A percentile compares a stretch with the other conserved stretches of the same genome.
phyloP scores from a whole-genome alignment of 805 yeast genomes.

The Pichia nanzhaoensis region DNA sequence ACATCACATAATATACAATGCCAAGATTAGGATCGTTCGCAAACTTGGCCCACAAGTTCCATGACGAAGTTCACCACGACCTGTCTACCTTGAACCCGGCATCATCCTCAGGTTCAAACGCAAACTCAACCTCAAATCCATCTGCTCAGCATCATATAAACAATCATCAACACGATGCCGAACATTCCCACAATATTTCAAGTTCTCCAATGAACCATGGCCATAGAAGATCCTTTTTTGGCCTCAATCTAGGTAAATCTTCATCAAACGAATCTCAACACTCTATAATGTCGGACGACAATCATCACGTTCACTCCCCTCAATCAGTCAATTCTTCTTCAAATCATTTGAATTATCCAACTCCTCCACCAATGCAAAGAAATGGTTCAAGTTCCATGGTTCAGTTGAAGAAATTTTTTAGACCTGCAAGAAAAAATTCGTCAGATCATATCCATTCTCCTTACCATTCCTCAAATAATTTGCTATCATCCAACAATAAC shows the following conservation, averaged over 20 bases:
- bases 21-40: slow-evolving; percentile 25
- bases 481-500: background rate
- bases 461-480: too few relatives aligned
- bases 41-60: slow-evolving; percentile 22
- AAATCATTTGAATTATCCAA: background rate
- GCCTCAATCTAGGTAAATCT: slow-evolving; percentile 25
- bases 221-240: slow-evolving; percentile 25
- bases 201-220: slow-evolving; percentile 17
- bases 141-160: too few relatives aligned
- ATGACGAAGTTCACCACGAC: slow-evolving; percentile 16
- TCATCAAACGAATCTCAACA: slow-evolving; percentile 26
- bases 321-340: slow-evolving; percentile 7
- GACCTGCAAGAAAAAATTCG: slow-evolving; percentile 38
- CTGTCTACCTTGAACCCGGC: too few relatives aligned
- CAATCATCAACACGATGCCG: background rate
- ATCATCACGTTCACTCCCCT: slow-evolving; percentile 13
- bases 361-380: slow-evolving; percentile 13
- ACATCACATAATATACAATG: too few relatives aligned
- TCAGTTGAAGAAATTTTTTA: slow-evolving; percentile 65
- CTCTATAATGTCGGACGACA: slow-evolving; percentile 24
- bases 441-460: slow-evolving; percentile 4
- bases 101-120: too few relatives aligned
- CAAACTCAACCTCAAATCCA: too few relatives aligned
- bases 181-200: slow-evolving; percentile 6
- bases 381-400: slow-evolving; percentile 42